Conservation (phyloP, 352 stramenopile genomes). For the Pythium vanterpoolii region DNA sequence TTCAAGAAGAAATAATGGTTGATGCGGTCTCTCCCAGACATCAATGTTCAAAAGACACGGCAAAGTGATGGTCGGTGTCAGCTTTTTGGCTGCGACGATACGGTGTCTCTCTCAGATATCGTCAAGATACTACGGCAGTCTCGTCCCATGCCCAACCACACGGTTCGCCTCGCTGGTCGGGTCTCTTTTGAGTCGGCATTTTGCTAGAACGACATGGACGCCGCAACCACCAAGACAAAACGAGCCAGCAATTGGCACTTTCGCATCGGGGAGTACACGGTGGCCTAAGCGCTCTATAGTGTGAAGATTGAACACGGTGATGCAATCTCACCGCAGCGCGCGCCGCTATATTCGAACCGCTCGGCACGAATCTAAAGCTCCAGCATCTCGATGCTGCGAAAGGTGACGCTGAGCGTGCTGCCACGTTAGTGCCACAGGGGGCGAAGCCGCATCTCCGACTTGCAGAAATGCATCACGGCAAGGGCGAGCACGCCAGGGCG, state of each 20-base stretch:
- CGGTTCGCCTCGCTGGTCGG: neutral
- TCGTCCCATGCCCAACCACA: neutral
- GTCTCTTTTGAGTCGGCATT: neutral
- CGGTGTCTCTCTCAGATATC: neutral
- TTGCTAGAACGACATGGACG: neutral
- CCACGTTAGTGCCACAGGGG: neutral
- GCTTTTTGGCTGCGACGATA: neutral
- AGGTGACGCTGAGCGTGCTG: neutral
- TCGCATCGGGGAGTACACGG: neutral
- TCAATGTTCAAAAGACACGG: too few relatives aligned
- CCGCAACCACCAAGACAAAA: slow-evolving; percentile 1
- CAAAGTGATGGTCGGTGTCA: neutral
- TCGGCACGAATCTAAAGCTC: slow-evolving; percentile 7
- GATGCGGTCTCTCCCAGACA: too few relatives aligned
- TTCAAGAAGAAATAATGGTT: neutral
- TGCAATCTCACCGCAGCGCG: neutral
- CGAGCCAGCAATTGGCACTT: slow-evolving; percentile 2
- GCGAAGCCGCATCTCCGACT: slow-evolving; percentile 8
- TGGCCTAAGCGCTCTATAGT: neutral
- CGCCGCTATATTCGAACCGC: slow-evolving; percentile 6
- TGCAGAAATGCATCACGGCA: neutral
- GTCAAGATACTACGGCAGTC: neutral
- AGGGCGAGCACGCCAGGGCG: neutral
- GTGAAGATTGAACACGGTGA: neutral
- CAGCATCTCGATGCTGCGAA: neutral